A percentile compares a stretch with the other conserved stretches of the same genome.
Evolutionary conservation across 805 yeast genomes (phyloP).

Genomic region (Barnettozyma salicaria): DNA sequence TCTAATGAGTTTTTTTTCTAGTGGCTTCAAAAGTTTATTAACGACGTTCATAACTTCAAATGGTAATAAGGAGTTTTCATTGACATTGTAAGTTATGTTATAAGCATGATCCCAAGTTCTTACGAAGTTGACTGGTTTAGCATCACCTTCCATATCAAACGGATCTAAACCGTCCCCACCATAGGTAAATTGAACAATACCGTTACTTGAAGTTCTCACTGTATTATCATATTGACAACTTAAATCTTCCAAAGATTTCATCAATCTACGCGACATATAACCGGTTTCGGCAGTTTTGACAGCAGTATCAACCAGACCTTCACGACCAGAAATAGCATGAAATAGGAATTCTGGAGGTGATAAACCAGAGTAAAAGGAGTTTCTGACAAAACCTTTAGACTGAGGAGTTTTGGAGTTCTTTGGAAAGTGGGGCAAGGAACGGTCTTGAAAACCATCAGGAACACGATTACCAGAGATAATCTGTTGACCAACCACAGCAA

Average conservation of each 20-base stretch:
- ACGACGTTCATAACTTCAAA: constrained; percentile 55
- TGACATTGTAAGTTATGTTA: constrained; percentile 58
- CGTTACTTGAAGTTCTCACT: constrained; percentile 90
- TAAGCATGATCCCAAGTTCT: constrained; percentile 93
- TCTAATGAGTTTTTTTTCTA: constrained; percentile 54
- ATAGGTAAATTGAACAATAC: constrained; percentile 94
- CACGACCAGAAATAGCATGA: constrained; percentile 99
- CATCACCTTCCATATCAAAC: constrained; percentile 98
- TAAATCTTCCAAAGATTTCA: constrained; percentile 96
- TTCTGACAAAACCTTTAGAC: constrained; percentile 94
- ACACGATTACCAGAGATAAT: constrained; percentile 98
- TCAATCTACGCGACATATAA: constrained; percentile 94
- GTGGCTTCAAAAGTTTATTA: constrained; percentile 51
- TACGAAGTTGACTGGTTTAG: constrained; percentile 86
- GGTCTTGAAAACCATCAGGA: constrained; percentile 99
- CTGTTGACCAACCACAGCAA: constrained; percentile 99
- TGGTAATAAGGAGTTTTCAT: constrained; percentile 58
- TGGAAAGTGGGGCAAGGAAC: constrained; percentile 94
- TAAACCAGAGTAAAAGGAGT: constrained; percentile 89
- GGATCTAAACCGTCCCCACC: constrained; percentile 99
- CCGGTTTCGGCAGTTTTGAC: constrained; percentile 99
- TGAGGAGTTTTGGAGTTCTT: constrained; percentile 96
- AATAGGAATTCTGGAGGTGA: constrained; percentile 95
- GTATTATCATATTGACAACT: constrained; percentile 91
- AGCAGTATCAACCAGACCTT: constrained; percentile 98